Evolutionary conservation across 2,329 filamentous ascomycete genomes (phyloP), one percentile per base, ranked within the genome.

Genomic region (Aspergillus brasiliensis): DNA sequence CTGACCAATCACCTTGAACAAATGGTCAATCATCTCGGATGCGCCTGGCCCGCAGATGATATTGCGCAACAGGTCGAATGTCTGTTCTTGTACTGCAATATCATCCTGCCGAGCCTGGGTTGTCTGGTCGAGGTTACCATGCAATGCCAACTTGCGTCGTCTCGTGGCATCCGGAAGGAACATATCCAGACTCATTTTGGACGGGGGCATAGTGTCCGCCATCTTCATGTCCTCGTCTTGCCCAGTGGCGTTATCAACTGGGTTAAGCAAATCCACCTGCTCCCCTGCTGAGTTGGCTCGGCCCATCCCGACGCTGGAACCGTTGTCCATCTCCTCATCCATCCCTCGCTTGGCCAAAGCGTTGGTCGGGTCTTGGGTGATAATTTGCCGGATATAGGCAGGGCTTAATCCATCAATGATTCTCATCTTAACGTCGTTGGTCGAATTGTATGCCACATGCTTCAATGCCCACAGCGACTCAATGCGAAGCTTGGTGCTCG

Each of bases 401-500:
- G 91, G 85, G 8, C 88, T 88, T 3, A 98, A 82, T 69, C 91
- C 87, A 52, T 93, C 87, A 11, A 98, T 79, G 61, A 91, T 91
- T 51, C 85, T 84, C 69, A 89, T 89, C 76, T 95, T 96, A 65
- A 91, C 80, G 11, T 89, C 84, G 47, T 89, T 87, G 17, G 84
- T 84, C 5, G 90, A 86, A 21, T 87, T 88, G 63, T 90, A 84
- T 2, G 96, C 89, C 52, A 97, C 84, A 76, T 98, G 92, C 73
- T 98, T 98, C 59, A 99, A 80, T 5, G 92, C 92, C 94, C 95
- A 99, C 1, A 99, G 78, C 21, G 93, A 92, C 68, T 95, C 92
- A 25, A 96, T 82, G 23, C 92, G 87, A 56, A 98, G 81, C 49
- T 88, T 86, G n/a, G 90, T 85, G 69, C 94, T 91, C 49, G 85